Percentiles rank a stretch among this genome's conserved stretches.
Evolutionary conservation across 2,329 filamentous ascomycete genomes (phyloP).

Genomic region (Colletotrichum noveboracense): DNA sequence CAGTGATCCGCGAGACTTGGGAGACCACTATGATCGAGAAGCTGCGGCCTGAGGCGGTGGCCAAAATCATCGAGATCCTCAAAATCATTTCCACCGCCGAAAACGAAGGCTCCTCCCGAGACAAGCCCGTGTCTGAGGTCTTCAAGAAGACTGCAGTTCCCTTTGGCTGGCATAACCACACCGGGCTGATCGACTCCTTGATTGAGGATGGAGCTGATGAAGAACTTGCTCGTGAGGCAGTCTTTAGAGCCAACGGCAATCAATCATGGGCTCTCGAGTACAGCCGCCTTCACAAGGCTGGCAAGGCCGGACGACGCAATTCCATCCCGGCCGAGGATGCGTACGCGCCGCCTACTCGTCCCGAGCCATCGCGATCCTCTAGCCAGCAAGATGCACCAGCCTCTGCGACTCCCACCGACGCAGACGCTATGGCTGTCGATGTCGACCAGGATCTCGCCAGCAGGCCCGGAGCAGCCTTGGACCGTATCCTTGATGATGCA

Average conservation of each 20-base stretch:
- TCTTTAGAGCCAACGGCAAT: conserved; percentile 81
- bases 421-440: conserved; percentile 38
- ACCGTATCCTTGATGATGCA: conserved; percentile 28
- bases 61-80: conserved; percentile 82
- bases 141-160: conserved; percentile 48
- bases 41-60: conserved; percentile 76
- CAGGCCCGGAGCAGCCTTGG: conserved; percentile 15
- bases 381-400: conserved; percentile 28
- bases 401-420: conserved; percentile 1
- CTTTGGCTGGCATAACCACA: conserved; percentile 50
- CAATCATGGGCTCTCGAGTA: conserved; percentile 71
- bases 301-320: conserved; percentile 65
- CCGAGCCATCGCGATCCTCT: conserved; percentile 20
- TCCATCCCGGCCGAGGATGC: conserved; percentile 70
- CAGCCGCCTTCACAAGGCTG: conserved; percentile 66
- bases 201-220: conserved; percentile 57
- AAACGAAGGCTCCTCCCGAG: conserved; percentile 61
- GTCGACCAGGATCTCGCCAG: conserved; percentile 23
- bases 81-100: conserved; percentile 81
- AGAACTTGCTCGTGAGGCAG: conserved; percentile 75
- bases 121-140: conserved; percentile 35
- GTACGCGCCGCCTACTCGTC: conserved; percentile 34
- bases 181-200: conserved; percentile 27
- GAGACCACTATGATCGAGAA: conserved; percentile 84
- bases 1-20: conserved; percentile 81